Percentiles rank a stretch among this genome's conserved stretches.
phyloP scores from a whole-genome alignment of 192 early-diverging fungal species.

The Backusella australiensis region DNA sequence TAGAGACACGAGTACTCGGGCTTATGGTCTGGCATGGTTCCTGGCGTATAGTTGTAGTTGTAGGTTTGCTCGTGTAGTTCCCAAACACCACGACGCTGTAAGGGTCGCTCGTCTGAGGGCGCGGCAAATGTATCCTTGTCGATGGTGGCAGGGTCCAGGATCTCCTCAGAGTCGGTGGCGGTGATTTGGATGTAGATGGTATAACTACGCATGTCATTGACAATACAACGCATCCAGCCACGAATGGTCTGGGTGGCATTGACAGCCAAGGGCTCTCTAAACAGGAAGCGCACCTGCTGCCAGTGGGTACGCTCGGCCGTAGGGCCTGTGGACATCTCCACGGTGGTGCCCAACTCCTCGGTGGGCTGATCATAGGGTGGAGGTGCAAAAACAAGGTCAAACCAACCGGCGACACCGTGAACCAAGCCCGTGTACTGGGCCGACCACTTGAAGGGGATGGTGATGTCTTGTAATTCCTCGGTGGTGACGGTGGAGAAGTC shows the following conservation, averaged over 20 bases:
- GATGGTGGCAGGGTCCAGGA: constrained; percentile 36
- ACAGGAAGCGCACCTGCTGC: constrained; percentile 95
- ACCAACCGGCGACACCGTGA: constrained; percentile 97
- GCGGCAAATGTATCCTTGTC: constrained; percentile 18
- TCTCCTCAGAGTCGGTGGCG: constrained; percentile 41
- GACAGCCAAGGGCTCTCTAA: constrained; percentile 91
- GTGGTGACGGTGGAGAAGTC: constrained; percentile 85
- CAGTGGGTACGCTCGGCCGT: constrained; percentile 91
- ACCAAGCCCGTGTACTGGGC: constrained; percentile 84
- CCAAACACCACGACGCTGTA: constrained; percentile 74
- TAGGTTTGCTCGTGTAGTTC: constrained; percentile 91
- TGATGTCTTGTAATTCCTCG: constrained; percentile 77
- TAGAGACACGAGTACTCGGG: constrained; percentile 63
- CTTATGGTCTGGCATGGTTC: constrained; percentile 34
- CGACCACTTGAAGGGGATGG: constrained; percentile 81
- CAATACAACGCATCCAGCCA: constrained; percentile 84
- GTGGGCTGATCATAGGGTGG: constrained; percentile 38
- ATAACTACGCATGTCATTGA: constrained; percentile 92
- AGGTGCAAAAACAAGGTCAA: constrained; percentile 84
- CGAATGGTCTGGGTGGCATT: constrained; percentile 85
- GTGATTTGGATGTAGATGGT: constrained; percentile 76
- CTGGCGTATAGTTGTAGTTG: constrained; percentile 67
- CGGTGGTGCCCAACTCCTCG: constrained; percentile 47
- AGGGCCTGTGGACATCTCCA: constrained; percentile 84
- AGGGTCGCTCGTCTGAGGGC: constrained; percentile 11